These are phyloP conservation scores for Myrica gale DNA, from an alignment of 306 rosid genomes.

Conservation along the genomic window DNA sequence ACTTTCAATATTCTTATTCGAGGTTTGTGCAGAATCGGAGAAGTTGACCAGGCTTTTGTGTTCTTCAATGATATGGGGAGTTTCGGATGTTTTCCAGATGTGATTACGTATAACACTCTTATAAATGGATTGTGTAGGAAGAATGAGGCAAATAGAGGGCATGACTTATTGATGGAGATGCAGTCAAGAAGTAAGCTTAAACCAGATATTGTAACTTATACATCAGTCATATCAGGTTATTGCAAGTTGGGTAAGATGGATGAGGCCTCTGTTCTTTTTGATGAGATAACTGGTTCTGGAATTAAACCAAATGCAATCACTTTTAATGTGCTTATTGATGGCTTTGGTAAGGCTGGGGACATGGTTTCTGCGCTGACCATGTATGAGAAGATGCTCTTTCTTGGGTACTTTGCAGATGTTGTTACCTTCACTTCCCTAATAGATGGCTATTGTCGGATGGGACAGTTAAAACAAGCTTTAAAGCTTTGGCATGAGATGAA, in stretches of 20 bases:
- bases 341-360: slow-evolving; percentile 67
- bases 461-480: slow-evolving; percentile 55
- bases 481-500: slow-evolving; percentile 74
- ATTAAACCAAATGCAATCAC: slow-evolving; percentile 55
- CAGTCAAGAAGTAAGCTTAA: slow-evolving; percentile 33
- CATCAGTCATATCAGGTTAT: slow-evolving; percentile 67
- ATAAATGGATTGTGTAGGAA: slow-evolving; percentile 71
- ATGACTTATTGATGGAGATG: slow-evolving; percentile 47
- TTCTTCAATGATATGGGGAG: slow-evolving; percentile 56
- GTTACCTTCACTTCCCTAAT: slow-evolving; percentile 72
- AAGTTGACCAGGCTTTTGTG: slow-evolving; percentile 54
- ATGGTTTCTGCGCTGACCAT: slow-evolving; percentile 52
- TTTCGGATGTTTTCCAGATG: slow-evolving; percentile 67
- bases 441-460: slow-evolving; percentile 63
- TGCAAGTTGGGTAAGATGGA: slow-evolving; percentile 63
- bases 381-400: slow-evolving; percentile 50
- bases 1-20: slow-evolving; percentile 72
- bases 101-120: slow-evolving; percentile 66
- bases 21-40: slow-evolving; percentile 60
- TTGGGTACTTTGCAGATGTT: slow-evolving; percentile 62
- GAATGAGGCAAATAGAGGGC: slow-evolving; percentile 55
- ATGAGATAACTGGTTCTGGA: slow-evolving; percentile 56
- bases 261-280: slow-evolving; percentile 53
- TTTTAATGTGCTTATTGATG: slow-evolving; percentile 67
- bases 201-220: slow-evolving; percentile 65